phyloP scores from a whole-genome alignment of 139 green algal species.

The Closterium sp. region DNA sequence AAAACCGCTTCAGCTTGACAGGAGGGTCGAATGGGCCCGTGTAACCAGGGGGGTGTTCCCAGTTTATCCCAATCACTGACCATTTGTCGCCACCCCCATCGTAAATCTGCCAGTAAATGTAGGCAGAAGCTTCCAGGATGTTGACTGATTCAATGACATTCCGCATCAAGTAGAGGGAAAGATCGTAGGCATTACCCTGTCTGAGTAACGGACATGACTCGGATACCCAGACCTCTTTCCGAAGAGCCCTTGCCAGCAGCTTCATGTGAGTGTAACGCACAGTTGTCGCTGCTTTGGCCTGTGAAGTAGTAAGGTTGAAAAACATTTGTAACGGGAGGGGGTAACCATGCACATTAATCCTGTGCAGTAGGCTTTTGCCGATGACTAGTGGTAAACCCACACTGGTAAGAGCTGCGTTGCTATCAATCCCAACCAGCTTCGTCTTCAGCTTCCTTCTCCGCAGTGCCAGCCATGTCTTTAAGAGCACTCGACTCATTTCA shows the following conservation, averaged over 20 bases:
- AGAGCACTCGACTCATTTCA: conserved; percentile 32
- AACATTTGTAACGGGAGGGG: neutral
- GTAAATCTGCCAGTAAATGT: neutral
- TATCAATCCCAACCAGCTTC: neutral
- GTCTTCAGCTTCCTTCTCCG: neutral
- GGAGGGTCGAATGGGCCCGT: neutral
- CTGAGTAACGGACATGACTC: neutral
- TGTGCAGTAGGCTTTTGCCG: neutral
- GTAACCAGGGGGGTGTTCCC: neutral
- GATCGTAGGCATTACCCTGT: neutral
- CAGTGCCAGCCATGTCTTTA: conserved; percentile 9
- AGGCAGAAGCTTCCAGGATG: neutral
- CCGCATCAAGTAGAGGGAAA: neutral
- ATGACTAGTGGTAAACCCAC: neutral
- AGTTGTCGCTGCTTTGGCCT: neutral
- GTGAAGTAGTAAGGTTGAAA: neutral
- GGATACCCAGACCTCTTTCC: neutral
- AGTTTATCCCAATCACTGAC: neutral
- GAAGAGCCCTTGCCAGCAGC: neutral
- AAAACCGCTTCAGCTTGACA: neutral
- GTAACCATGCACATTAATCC: neutral
- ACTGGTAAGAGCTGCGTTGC: neutral
- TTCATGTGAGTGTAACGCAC: neutral
- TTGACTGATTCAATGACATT: neutral
- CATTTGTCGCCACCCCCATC: neutral